Base-by-base conservation (phyloP, 148 eudicot species). In the Amaranthus palmeri region DNA sequence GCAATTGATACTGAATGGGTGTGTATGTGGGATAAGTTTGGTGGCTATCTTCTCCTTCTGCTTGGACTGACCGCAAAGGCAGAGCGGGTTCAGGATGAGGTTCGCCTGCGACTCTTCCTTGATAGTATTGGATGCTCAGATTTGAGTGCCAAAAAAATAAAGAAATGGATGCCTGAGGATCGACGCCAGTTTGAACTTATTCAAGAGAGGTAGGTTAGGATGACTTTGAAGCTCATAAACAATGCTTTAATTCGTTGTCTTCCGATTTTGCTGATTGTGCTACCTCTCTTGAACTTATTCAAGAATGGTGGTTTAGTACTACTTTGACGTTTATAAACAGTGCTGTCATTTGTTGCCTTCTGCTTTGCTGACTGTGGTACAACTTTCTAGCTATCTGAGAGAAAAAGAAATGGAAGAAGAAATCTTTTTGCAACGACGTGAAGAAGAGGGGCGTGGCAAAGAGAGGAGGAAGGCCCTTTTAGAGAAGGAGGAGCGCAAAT, bases 391-490 rank as follows among this genome's bases (percentile, higher is more conserved):
- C 78, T 96, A 96, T 77, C 70, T 96, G 83, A 87, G 97, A 80
- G 99, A 96, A 75, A 96, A 96, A 81, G 97, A 96, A 85, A 96
- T 96, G 97, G 99, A 96, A 80, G 99, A 96, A 80, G 99, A 96
- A 81, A 85, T 92, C 54, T 84, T 96, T 69, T 81, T 92, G 86
- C 97, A 88, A 85, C 92, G 99, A 82, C 99, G 99, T 77, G 97
- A 96, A 87, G 99, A 96, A 72, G 99, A 96, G 84, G 99, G 99
- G 11, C 85, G 90, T 65, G 99, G 99, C 74, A 96, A 96, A 85
- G 99, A 96, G 83, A 88, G 97, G 80, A 92, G 99, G 80, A 96
- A 96, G 74, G 96, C 96, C 71, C 96, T 96, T 69, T 67, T 90
- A 76, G 99, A 96, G 83, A 96, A 86, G 81, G 99, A 96, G 81